These are phyloP conservation scores for Gentiana dahurica DNA, from an alignment of 257 asterid species.

Conservation along the genomic window DNA sequence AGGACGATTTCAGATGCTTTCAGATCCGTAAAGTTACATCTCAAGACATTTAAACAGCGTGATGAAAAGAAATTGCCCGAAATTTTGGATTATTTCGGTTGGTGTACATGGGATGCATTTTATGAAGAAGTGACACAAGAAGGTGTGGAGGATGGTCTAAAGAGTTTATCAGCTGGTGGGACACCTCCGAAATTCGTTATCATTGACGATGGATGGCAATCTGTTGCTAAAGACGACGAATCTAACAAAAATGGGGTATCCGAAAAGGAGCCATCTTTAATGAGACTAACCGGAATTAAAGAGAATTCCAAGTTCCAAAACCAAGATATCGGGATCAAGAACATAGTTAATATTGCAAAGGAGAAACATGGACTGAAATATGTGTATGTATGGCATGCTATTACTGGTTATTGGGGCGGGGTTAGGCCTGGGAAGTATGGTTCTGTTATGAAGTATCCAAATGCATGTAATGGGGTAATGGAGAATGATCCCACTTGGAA, in stretches of 20 bases:
- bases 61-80: constrained; percentile 67
- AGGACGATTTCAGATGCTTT: constrained; percentile 49
- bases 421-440: constrained; percentile 63
- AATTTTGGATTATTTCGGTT: constrained; percentile 65
- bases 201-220: constrained; percentile 89
- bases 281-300: constrained; percentile 65
- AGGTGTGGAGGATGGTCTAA: constrained; percentile 72
- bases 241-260: neutral
- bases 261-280: constrained; percentile 22
- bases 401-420: constrained; percentile 93
- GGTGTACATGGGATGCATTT: constrained; percentile 96
- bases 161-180: constrained; percentile 50
- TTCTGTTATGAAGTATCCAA: constrained; percentile 56
- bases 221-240: constrained; percentile 38
- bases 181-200: constrained; percentile 70
- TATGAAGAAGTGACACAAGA: constrained; percentile 79
- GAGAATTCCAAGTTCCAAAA: constrained; percentile 64
- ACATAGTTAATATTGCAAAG: constrained; percentile 59
- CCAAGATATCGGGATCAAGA: constrained; percentile 45
- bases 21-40: constrained; percentile 44
- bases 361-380: constrained; percentile 61
- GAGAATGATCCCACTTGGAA: constrained; percentile 76
- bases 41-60: constrained; percentile 48
- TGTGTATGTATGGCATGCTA: constrained; percentile 91
- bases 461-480: constrained; percentile 54